A percentile compares a stretch with the other conserved stretches of the same genome.
Evolutionary conservation across 2,329 filamentous ascomycete species (phyloP).

Genomic region (Sporothrix globosa): DNA sequence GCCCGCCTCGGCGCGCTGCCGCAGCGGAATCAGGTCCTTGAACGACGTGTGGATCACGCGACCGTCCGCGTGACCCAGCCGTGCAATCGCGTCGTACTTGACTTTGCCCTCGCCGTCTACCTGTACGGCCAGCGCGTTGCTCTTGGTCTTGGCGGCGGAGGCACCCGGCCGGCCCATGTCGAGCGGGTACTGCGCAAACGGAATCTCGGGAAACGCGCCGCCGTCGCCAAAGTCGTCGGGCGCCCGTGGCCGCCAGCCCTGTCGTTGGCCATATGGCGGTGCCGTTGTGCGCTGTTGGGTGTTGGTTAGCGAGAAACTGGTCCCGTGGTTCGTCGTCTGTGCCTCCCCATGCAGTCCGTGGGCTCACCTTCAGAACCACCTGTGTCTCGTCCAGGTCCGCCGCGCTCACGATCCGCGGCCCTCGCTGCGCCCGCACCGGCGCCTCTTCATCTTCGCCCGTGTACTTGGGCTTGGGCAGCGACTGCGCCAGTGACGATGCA

Average conservation of each 20-base stretch:
- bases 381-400: conserved; percentile 83
- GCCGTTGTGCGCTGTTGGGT: conserved; percentile 69
- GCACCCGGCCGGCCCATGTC: conserved; percentile 85
- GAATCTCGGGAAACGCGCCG: conserved; percentile 57
- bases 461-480: conserved; percentile 88
- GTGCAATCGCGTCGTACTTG: conserved; percentile 93
- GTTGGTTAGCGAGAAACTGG: background rate
- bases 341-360: background rate
- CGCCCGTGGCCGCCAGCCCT: conserved; percentile 86
- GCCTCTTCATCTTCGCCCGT: conserved; percentile 86
- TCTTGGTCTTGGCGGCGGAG: conserved; percentile 55
- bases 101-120: conserved; percentile 91
- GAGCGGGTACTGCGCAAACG: conserved; percentile 91
- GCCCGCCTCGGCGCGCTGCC: conserved; percentile 89
- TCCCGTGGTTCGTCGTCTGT: background rate
- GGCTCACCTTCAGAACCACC: conserved; percentile 70
- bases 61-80: conserved; percentile 80
- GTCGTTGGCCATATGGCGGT: conserved; percentile 82
- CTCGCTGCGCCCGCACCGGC: conserved; percentile 71
- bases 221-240: conserved; percentile 95
- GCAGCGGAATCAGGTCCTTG: conserved; percentile 91
- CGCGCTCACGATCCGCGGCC: conserved; percentile 79
- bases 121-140: conserved; percentile 88
- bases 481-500: conserved; percentile 72
- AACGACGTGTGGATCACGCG: conserved; percentile 93